A percentile compares a stretch with the other conserved stretches of the same genome.
phyloP scores from a whole-genome alignment of 441 rosid species.

The Pelargonium exstipulatum region DNA sequence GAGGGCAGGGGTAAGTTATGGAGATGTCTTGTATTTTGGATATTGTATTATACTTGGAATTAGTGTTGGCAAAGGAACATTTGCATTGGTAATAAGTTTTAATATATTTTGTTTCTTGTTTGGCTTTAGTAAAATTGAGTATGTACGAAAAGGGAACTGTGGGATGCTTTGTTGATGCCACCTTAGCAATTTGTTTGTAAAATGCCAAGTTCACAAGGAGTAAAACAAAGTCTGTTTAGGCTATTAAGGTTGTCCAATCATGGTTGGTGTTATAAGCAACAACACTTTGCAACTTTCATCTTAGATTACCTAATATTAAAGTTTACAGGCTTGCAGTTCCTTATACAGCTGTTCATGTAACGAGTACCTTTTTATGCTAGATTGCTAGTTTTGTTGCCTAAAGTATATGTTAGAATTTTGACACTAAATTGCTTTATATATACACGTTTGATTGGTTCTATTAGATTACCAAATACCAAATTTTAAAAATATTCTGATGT shows the following conservation, averaged over 20 bases:
- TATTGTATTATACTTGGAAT: no score
- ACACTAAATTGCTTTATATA: no score
- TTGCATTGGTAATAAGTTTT: neutral
- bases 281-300: no score
- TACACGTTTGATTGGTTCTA: no score
- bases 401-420: no score
- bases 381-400: no score
- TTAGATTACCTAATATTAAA: no score
- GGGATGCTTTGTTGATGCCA: neutral
- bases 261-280: neutral
- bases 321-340: neutral
- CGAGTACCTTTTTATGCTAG: no score
- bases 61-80: no score
- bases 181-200: neutral
- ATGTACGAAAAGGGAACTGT: neutral
- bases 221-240: neutral
- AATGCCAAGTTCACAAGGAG: neutral
- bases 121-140: neutral
- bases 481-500: no score
- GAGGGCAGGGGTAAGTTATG: slow-evolving; percentile 78
- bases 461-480: no score
- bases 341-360: neutral
- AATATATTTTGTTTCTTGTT: neutral
- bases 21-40: no score
- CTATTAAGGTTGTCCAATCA: neutral